Conservation (phyloP, 345 rosid species). For the Carallia pectinifolia region DNA sequence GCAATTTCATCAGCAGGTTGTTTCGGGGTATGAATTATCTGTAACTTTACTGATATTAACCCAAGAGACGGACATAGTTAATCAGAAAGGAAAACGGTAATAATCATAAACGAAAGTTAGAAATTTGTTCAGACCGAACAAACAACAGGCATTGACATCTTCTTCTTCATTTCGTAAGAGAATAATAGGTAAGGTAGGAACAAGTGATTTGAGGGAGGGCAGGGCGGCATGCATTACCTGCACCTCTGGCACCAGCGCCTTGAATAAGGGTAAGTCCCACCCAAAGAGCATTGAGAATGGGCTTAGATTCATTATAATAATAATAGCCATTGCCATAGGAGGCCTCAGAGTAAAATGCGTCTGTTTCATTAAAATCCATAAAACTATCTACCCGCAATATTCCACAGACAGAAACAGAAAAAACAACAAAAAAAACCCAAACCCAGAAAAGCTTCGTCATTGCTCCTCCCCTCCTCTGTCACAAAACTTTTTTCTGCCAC, state of each 20-base stretch:
- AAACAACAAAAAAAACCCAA: slow-evolving; percentile 27
- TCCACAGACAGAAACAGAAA: slow-evolving; percentile 12
- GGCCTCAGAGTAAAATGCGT: slow-evolving; percentile 46
- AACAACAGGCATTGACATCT: neutral
- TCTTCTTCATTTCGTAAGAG: neutral
- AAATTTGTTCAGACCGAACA: neutral
- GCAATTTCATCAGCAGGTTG: neutral
- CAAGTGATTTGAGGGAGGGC: too few relatives aligned
- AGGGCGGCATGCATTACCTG: slow-evolving; percentile 60
- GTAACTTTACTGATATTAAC: neutral
- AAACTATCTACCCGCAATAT: slow-evolving; percentile 42
- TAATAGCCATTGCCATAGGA: too few relatives aligned
- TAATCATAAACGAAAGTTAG: neutral
- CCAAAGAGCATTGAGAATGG: slow-evolving; percentile 41
- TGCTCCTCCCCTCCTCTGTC: slow-evolving; percentile 15
- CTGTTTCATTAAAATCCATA: slow-evolving; percentile 58
- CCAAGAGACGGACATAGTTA: slow-evolving; percentile 1
- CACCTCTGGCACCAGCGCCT: slow-evolving; percentile 73
- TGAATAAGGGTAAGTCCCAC: slow-evolving; percentile 92
- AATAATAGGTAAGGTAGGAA: neutral
- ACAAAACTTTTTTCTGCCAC: neutral
- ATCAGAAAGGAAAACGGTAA: neutral
- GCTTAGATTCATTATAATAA: slow-evolving; percentile 24
- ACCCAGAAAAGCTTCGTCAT: slow-evolving; percentile 44
- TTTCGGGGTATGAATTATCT: slow-evolving; percentile 2